Evolutionary conservation across 768 basidiomycete genomes (phyloP).

Genomic region (Postia placenta): DNA sequence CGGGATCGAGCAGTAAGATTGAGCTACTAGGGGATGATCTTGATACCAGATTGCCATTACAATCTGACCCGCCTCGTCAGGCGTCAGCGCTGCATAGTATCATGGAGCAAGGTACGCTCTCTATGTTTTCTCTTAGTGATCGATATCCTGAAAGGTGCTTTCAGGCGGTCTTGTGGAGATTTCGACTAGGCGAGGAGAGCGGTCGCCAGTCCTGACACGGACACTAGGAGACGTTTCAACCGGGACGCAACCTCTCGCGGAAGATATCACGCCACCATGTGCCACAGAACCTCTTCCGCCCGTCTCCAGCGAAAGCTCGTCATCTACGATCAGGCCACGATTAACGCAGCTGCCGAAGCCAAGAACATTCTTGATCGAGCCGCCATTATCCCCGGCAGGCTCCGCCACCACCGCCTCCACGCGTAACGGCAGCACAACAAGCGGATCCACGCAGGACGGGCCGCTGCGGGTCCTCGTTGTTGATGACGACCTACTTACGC

Average conservation of each 20-base stretch:
- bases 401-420: constrained; percentile 9
- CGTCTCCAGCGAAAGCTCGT: constrained; percentile 8
- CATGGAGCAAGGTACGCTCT: constrained; percentile 54
- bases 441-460: constrained; percentile 27
- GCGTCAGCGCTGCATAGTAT: constrained; percentile 53
- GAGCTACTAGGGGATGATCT: not conserved
- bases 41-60: not conserved
- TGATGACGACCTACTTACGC: constrained; percentile 77
- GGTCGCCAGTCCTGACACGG: constrained; percentile 32
- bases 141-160: too few species aligned
- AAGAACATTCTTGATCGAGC: constrained; percentile 14
- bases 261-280: constrained; percentile 6
- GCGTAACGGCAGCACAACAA: constrained; percentile 7
- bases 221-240: constrained; percentile 38
- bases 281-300: constrained; percentile 8
- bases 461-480: constrained; percentile 70
- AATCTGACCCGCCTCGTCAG: constrained; percentile 11
- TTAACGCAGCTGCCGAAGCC: constrained; percentile 19
- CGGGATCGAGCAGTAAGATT: not conserved
- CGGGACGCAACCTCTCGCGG: constrained; percentile 21
- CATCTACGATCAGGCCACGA: constrained; percentile 11
- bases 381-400: constrained; percentile 1
- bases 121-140: too few species aligned
- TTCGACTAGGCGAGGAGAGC: constrained; percentile 35
- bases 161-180: constrained; percentile 56